These are phyloP conservation scores for Phanerochaete sordida DNA, from an alignment of 768 basidiomycete genomes.

Conservation along the genomic window DNA sequence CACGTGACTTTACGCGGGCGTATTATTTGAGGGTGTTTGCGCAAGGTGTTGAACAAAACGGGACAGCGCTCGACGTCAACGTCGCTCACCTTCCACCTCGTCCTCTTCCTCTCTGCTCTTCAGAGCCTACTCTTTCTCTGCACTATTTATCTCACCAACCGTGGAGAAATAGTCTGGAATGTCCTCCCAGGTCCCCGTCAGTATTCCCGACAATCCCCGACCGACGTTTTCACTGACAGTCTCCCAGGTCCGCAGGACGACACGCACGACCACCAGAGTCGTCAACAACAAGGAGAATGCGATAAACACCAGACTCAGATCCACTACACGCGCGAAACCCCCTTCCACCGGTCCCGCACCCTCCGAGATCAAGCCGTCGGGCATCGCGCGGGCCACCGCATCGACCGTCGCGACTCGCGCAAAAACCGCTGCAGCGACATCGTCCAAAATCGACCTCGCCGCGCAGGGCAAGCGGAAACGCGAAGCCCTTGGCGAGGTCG, in stretches of 20 bases:
- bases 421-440: constrained; percentile 41
- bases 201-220: constrained; percentile 14
- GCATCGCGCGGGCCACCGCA: constrained; percentile 37
- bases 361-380: constrained; percentile 27
- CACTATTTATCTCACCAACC: constrained; percentile 9
- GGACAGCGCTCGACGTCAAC: constrained; percentile 5
- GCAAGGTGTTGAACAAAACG: constrained; percentile 29
- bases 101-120: constrained; percentile 1
- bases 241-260: constrained; percentile 59
- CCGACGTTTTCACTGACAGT: neutral
- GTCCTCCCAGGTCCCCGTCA: constrained; percentile 45
- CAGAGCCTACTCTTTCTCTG: constrained; percentile 3
- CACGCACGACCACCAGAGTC: constrained; percentile 49
- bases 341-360: constrained; percentile 36
- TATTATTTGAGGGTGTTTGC: constrained; percentile 27
- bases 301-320: constrained; percentile 57
- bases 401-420: constrained; percentile 53
- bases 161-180: constrained; percentile 20
- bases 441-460: constrained; percentile 43
- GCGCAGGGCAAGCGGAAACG: constrained; percentile 70
- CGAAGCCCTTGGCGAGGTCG: constrained; percentile 71
- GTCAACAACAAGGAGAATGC: constrained; percentile 69
- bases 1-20: constrained; percentile 26
- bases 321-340: constrained; percentile 59
- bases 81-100: constrained; percentile 7